Evolutionary conservation across 768 basidiomycete species (phyloP).

Genomic region (Russula olivacea): DNA sequence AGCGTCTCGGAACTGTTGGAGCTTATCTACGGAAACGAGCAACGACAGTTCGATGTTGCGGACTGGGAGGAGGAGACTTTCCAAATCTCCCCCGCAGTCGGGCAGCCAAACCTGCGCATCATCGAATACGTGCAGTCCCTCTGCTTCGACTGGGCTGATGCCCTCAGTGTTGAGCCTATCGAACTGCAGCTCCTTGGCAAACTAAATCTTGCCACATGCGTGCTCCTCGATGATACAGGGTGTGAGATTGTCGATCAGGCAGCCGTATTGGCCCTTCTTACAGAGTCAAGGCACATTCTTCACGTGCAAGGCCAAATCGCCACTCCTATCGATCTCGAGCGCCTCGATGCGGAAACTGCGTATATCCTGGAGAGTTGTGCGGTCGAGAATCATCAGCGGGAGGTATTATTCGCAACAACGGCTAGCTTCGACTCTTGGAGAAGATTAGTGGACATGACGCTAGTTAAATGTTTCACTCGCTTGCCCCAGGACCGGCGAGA

Average conservation of each 20-base stretch:
- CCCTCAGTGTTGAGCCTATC: conserved; percentile 49
- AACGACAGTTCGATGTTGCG: conserved; percentile 37
- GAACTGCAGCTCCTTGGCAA: conserved; percentile 59
- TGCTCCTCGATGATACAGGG: conserved; percentile 60
- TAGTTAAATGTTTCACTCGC: conserved; percentile 81
- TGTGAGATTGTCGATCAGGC: conserved; percentile 79
- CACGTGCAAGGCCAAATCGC: conserved; percentile 64
- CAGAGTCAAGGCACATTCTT: conserved; percentile 50
- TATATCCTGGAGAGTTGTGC: conserved; percentile 82
- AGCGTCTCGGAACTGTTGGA: conserved; percentile 68
- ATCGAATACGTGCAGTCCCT: conserved; percentile 85
- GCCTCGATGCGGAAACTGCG: conserved; percentile 58
- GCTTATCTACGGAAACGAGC: conserved; percentile 71
- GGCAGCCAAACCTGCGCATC: conserved; percentile 78
- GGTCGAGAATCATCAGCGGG: conserved; percentile 82
- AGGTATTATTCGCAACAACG: conserved; percentile 65
- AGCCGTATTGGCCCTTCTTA: conserved; percentile 65
- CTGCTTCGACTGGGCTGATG: conserved; percentile 85
- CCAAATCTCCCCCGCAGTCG: conserved; percentile 62
- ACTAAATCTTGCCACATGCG: conserved; percentile 64
- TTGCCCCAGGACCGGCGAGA: conserved; percentile 80
- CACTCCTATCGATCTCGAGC: conserved; percentile 55
- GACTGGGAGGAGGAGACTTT: conserved; percentile 46
- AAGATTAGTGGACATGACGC: conserved; percentile 72
- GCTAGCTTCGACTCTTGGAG: conserved; percentile 81